Percentiles rank a stretch among this genome's conserved stretches.
Conservation (phyloP, 805 yeast genomes). For the Starmerella etchellsii region DNA sequence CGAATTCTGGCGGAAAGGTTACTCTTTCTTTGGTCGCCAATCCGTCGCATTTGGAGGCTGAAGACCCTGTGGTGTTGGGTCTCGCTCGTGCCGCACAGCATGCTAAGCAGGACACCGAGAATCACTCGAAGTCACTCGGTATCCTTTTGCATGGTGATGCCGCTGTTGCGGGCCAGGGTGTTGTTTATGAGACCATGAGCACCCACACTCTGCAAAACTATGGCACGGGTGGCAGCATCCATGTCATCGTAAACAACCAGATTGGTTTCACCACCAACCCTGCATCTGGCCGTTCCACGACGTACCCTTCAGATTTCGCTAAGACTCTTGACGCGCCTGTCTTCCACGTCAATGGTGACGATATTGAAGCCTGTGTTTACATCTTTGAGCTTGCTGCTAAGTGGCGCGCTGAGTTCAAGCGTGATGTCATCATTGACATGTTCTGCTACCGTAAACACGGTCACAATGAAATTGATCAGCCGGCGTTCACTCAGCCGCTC, state of each 20-base stretch:
- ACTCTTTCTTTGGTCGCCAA: constrained; percentile 94
- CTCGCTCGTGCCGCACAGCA: constrained; percentile 94
- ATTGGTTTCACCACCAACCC: constrained; percentile 99
- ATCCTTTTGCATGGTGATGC: constrained; percentile 97
- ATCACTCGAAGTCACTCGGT: constrained; percentile 75
- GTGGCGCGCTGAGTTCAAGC: constrained; percentile 93
- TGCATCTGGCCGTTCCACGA: constrained; percentile 90
- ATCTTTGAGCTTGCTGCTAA: constrained; percentile 95
- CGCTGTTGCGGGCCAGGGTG: constrained; percentile 98
- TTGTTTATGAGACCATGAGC: constrained; percentile 97
- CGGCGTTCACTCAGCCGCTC: constrained; percentile 94
- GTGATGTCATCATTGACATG: constrained; percentile 91
- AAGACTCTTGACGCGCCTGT: constrained; percentile 95
- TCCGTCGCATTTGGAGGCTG: constrained; percentile 98
- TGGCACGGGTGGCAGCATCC: constrained; percentile 97
- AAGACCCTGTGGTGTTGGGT: constrained; percentile 97
- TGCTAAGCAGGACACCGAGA: constrained; percentile 67
- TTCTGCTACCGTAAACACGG: constrained; percentile 98
- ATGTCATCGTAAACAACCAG: constrained; percentile 92
- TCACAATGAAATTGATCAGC: constrained; percentile 99
- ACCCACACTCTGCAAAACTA: constrained; percentile 84
- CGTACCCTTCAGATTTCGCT: constrained; percentile 95
- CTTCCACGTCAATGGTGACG: constrained; percentile 98
- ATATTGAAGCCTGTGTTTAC: constrained; percentile 83
- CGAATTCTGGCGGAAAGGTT: constrained; percentile 93